Conservation (phyloP, 2,329 filamentous ascomycete genomes). For the Sarocladium oryzae region DNA sequence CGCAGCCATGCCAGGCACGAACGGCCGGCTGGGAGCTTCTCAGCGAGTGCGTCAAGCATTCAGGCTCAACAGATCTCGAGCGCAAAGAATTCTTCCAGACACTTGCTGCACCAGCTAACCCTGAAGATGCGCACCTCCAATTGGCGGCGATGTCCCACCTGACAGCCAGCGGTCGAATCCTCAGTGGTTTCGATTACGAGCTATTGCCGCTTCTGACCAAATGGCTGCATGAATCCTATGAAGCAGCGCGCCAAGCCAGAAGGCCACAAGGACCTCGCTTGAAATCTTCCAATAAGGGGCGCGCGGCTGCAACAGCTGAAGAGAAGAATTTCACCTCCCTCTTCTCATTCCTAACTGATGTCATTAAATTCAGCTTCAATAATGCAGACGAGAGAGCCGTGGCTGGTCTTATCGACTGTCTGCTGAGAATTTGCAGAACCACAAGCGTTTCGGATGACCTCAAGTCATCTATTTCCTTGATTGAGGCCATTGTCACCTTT, state of each 20-base stretch:
- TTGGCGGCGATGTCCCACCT: constrained; percentile 57
- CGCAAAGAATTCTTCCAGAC: constrained; percentile 60
- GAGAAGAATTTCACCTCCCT: constrained; percentile 57
- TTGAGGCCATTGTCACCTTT: constrained; percentile 67
- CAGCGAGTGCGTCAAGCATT: constrained; percentile 57
- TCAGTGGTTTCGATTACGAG: constrained; percentile 63
- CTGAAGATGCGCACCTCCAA: constrained; percentile 61
- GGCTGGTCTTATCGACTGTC: constrained; percentile 51
- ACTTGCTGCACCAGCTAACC: constrained; percentile 46
- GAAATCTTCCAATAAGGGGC: constrained; percentile 35
- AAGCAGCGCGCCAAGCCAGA: constrained; percentile 44
- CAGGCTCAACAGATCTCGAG: constrained; percentile 58
- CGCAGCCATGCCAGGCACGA: constrained; percentile 47
- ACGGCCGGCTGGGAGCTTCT: constrained; percentile 60
- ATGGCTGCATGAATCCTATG: constrained; percentile 54
- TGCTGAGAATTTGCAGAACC: constrained; percentile 61
- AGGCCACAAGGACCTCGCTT: neutral
- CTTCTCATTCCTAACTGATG: constrained; percentile 59
- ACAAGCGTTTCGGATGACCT: constrained; percentile 61
- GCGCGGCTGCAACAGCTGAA: constrained; percentile 37
- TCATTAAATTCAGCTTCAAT: constrained; percentile 72
- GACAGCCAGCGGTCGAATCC: constrained; percentile 53
- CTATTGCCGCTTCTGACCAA: constrained; percentile 54
- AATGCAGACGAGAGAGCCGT: constrained; percentile 58
- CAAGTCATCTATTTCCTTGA: constrained; percentile 57